These are phyloP conservation scores for Terana coerulea DNA, from an alignment of 768 basidiomycete species.

Conservation along the genomic window DNA sequence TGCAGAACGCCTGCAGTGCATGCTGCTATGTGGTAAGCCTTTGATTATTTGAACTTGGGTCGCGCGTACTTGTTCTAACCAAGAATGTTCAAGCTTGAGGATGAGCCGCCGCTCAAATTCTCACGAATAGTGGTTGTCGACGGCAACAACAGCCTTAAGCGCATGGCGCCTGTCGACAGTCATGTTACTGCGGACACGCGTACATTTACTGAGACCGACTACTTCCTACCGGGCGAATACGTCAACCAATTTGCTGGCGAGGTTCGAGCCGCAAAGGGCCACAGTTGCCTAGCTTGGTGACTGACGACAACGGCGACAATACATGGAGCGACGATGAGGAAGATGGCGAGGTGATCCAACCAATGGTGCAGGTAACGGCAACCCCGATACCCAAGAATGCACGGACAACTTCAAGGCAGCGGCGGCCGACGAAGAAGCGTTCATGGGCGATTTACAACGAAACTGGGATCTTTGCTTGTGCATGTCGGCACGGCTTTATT, in stretches of 20 bases:
- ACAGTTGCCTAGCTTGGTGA: neutral
- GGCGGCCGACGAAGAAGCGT: conserved; percentile 24
- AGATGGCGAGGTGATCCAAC: conserved; percentile 5
- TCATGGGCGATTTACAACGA: conserved; percentile 35
- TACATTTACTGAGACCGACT: conserved; percentile 18
- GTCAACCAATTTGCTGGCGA: conserved; percentile 30
- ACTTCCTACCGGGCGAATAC: conserved; percentile 21
- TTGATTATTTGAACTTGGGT: too few species aligned
- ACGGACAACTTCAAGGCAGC: conserved; percentile 31
- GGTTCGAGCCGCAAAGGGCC: conserved; percentile 21
- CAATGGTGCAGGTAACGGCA: too few species aligned
- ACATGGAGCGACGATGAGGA: neutral
- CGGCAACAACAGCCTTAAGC: conserved; percentile 19
- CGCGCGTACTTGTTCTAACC: too few species aligned
- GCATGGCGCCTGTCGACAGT: conserved; percentile 19
- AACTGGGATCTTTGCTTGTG: conserved; percentile 33
- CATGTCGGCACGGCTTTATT: conserved; percentile 18
- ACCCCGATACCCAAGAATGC: too few species aligned
- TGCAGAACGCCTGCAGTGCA: conserved; percentile 31
- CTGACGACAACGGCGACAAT: neutral
- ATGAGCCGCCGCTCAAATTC: conserved; percentile 25
- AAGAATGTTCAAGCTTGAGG: too few species aligned
- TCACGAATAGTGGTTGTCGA: conserved; percentile 19
- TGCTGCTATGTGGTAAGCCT: conserved; percentile 34
- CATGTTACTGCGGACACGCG: conserved; percentile 18